A percentile compares a stretch with the other conserved stretches of the same genome.
These are phyloP conservation scores for Larix kaempferi DNA, from an alignment of 75 land plant genomes.

Conservation along the genomic window DNA sequence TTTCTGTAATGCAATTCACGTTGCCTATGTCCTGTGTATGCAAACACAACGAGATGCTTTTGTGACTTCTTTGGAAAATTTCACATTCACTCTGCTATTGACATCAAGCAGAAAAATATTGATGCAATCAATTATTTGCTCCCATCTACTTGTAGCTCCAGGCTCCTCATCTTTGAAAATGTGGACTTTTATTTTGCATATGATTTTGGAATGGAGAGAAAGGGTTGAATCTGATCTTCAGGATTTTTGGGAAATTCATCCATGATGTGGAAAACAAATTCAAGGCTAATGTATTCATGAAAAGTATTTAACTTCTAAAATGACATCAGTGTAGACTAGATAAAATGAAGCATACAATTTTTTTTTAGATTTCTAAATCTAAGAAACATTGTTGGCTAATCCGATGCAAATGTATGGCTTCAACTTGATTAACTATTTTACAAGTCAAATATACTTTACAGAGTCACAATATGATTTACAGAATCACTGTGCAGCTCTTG, in stretches of 20 bases:
- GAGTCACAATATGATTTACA: too few relatives aligned
- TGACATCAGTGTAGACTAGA: not conserved
- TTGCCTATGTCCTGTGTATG: conserved; percentile 94
- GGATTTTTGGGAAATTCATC: not conserved
- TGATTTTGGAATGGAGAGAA: conserved; percentile 1
- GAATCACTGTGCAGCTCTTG: not conserved
- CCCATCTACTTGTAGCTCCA: not conserved
- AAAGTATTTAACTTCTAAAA: not conserved
- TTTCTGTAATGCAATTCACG: conserved; percentile 86
- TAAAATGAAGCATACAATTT: not conserved
- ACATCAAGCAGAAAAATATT: conserved; percentile 98
- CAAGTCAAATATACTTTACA: not conserved
- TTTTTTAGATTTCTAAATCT: not conserved
- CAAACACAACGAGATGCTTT: conserved; percentile 99
- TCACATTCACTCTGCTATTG: conserved; percentile 99
- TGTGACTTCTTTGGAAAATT: conserved; percentile 95
- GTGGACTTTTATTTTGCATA: not conserved
- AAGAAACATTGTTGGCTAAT: not conserved
- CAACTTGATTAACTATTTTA: not conserved
- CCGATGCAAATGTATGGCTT: not conserved
- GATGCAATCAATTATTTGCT: conserved; percentile 85
- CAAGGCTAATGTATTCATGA: not conserved
- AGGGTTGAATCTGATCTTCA: not conserved
- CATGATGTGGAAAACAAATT: not conserved
- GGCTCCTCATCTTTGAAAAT: not conserved